A percentile compares a stretch with the other conserved stretches of the same genome.
phyloP scores from a whole-genome alignment of 2,329 filamentous ascomycete species.

The Neospermospora avenae region DNA sequence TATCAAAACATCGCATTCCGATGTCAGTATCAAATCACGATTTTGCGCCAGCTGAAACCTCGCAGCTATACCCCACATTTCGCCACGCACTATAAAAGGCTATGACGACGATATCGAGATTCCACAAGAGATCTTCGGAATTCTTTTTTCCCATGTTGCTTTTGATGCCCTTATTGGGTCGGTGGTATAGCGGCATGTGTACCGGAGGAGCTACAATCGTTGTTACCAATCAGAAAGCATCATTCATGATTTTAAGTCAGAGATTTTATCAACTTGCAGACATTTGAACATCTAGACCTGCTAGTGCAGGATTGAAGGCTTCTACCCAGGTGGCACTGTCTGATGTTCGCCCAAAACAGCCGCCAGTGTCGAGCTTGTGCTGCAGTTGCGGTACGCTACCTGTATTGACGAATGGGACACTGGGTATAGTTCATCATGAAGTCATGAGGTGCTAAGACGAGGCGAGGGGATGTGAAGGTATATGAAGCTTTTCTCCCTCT shows the following conservation, averaged over 20 bases:
- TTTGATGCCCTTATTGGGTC: background rate
- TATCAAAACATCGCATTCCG: background rate
- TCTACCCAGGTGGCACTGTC: background rate
- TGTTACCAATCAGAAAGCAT: background rate
- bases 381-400: background rate
- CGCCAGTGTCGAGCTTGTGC: background rate
- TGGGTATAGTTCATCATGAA: background rate
- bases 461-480: background rate
- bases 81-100: background rate
- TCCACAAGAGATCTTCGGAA: background rate
- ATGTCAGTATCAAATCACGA: background rate
- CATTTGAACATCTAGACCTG: background rate
- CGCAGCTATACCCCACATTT: background rate
- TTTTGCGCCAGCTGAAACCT: background rate
- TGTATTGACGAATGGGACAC: background rate
- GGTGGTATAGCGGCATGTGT: background rate
- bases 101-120: constrained; percentile 7
- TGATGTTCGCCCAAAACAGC: background rate
- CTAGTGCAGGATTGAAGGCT: background rate
- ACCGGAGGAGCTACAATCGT: background rate
- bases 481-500: background rate
- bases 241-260: background rate
- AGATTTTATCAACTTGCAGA: background rate
- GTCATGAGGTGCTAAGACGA: background rate
- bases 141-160: background rate